Conservation (phyloP, 768 basidiomycete genomes). For the Lanmaoa pseudosensibilis region DNA sequence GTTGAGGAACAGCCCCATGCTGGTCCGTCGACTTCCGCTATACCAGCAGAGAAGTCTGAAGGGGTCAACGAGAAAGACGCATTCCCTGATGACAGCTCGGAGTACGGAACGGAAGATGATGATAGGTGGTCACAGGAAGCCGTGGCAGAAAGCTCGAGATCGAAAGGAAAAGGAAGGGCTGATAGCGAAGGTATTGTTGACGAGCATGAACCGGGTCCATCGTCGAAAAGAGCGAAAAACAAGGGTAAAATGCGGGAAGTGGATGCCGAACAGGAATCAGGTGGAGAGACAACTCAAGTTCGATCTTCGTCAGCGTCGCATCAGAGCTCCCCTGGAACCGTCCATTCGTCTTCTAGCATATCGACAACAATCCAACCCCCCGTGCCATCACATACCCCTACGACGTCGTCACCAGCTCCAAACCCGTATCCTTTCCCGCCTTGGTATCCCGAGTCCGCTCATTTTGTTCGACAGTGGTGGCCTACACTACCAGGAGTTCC, state of each 20-base stretch:
- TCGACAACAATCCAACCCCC: background rate
- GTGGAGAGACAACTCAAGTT: constrained; percentile 7
- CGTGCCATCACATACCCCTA: background rate
- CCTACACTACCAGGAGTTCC: constrained; percentile 64
- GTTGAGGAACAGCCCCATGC: constrained; percentile 1
- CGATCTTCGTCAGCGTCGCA: constrained; percentile 12
- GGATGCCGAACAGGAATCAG: constrained; percentile 10
- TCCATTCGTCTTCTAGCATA: constrained; percentile 8
- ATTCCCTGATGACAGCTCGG: constrained; percentile 6
- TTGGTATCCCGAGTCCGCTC: constrained; percentile 73
- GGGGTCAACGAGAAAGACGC: background rate
- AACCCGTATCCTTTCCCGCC: constrained; percentile 68
- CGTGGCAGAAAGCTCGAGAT: constrained; percentile 17
- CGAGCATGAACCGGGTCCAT: constrained; percentile 9
- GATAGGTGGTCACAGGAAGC: constrained; percentile 24
- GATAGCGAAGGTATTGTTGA: constrained; percentile 14
- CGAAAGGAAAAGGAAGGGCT: constrained; percentile 30
- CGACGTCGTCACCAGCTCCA: constrained; percentile 23
- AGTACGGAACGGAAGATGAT: constrained; percentile 19
- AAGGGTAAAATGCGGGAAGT: constrained; percentile 27
- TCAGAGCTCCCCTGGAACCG: constrained; percentile 5
- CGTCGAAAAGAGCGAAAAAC: constrained; percentile 8
- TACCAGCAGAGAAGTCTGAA: background rate
- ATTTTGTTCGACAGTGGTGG: constrained; percentile 84
- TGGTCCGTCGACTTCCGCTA: background rate